A percentile compares a stretch with the other conserved stretches of the same genome.
Conservation (phyloP, 73 alveolate species). For the Paramecium tetraurelia region DNA sequence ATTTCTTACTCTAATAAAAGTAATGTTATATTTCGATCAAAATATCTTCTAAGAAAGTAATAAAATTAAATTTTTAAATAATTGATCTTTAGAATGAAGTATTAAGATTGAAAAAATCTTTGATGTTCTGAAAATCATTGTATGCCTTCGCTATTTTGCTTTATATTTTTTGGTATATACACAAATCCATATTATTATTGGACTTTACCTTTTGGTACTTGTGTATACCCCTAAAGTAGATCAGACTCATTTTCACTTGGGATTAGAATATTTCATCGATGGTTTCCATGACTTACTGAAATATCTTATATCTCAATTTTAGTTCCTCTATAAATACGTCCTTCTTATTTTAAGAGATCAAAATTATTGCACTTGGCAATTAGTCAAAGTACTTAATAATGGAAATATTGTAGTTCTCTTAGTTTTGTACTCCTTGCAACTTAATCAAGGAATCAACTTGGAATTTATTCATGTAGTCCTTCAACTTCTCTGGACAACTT, state of each 20-base stretch:
- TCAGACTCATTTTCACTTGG: not conserved
- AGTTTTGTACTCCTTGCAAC: not conserved
- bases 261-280: not conserved
- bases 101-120: conserved; percentile 8
- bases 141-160: not conserved
- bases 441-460: not conserved
- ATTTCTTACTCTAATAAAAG: not conserved
- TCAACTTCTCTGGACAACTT: not conserved
- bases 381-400: not conserved
- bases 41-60: not conserved
- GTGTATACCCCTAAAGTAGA: not conserved
- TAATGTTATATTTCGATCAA: not conserved
- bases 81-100: not conserved
- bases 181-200: not conserved
- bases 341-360: not conserved
- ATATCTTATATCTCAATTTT: not conserved
- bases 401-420: not conserved
- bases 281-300: not conserved
- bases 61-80: not conserved
- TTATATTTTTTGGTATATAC: not conserved
- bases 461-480: not conserved
- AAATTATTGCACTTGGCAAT: not conserved
- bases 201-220: not conserved
- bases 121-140: not conserved
- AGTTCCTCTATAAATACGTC: not conserved